A percentile compares a stretch with the other conserved stretches of the same genome.
Evolutionary conservation across 169 alveolate species (phyloP).

Genomic region (Plasmodium gaboni): DNA sequence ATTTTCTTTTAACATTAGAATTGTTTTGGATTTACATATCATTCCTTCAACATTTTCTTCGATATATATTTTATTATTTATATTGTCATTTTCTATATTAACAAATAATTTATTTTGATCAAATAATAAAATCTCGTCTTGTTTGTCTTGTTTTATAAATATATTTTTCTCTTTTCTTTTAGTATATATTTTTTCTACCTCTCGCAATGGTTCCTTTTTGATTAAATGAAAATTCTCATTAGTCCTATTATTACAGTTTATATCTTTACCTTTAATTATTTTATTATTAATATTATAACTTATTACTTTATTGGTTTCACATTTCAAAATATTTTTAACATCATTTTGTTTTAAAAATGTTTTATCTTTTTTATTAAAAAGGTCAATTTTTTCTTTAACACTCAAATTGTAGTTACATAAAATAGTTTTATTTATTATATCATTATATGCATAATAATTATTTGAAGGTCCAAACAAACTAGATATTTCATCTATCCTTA

Average conservation of each 20-base stretch:
- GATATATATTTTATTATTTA: too few relatives aligned
- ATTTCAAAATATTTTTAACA: conserved; percentile 7
- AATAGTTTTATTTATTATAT: conserved; percentile 18
- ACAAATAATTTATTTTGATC: too few relatives aligned
- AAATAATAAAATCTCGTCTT: too few relatives aligned
- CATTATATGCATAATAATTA: conserved; percentile 8
- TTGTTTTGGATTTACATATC: too few relatives aligned
- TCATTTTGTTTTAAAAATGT: conserved; percentile 17
- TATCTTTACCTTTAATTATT: background rate
- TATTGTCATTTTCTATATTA: too few relatives aligned
- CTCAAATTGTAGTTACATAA: conserved; percentile 40
- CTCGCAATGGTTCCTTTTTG: background rate
- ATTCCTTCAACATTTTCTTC: too few relatives aligned
- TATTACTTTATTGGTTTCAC: conserved; percentile 9
- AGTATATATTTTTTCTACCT: background rate
- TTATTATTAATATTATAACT: conserved; percentile 1
- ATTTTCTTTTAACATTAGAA: too few relatives aligned
- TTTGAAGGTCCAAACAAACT: conserved; percentile 10
- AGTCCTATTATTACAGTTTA: too few relatives aligned
- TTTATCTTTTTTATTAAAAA: conserved; percentile 53
- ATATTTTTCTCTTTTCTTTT: background rate
- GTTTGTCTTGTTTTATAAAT: background rate
- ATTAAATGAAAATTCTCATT: too few relatives aligned
- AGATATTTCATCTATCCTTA: conserved; percentile 32
- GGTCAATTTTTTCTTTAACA: conserved; percentile 46